Evolutionary conservation across 2,329 filamentous ascomycete genomes (phyloP).

Genomic region (Paramyrothecium roridum): DNA sequence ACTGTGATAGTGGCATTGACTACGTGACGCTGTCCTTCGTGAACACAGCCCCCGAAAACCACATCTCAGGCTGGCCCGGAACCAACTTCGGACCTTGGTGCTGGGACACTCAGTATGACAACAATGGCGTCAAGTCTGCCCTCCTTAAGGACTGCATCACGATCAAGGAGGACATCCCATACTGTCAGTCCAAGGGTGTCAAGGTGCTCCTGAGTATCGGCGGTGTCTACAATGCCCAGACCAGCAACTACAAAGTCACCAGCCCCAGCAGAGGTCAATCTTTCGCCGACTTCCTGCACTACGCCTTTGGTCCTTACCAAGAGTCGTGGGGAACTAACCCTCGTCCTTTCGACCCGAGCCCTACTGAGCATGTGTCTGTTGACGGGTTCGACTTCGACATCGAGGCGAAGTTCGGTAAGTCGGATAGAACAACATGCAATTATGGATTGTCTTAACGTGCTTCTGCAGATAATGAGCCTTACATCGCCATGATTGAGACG

Average conservation of each 20-base stretch:
- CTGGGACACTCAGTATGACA: slow-evolving; percentile 19
- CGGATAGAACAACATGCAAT: neutral
- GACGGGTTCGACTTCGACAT: slow-evolving; percentile 43
- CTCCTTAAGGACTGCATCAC: slow-evolving; percentile 30
- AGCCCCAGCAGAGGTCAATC: slow-evolving; percentile 23
- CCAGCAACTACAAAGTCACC: slow-evolving; percentile 30
- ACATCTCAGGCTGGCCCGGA: slow-evolving; percentile 28
- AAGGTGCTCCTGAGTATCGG: slow-evolving; percentile 42
- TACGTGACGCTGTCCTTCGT: slow-evolving; percentile 36
- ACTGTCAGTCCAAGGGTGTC: slow-evolving; percentile 37
- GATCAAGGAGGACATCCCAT: slow-evolving; percentile 35
- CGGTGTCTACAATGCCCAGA: slow-evolving; percentile 20
- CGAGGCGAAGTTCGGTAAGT: slow-evolving; percentile 28
- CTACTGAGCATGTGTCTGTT: slow-evolving; percentile 21
- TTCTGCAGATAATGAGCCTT: slow-evolving; percentile 27
- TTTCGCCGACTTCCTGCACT: slow-evolving; percentile 36
- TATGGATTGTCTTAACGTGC: neutral
- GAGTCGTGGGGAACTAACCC: slow-evolving; percentile 22
- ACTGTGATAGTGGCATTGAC: slow-evolving; percentile 33
- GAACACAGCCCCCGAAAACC: slow-evolving; percentile 32
- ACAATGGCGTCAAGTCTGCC: slow-evolving; percentile 17
- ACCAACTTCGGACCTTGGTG: slow-evolving; percentile 39
- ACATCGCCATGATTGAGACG: slow-evolving; percentile 33
- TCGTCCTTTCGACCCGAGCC: slow-evolving; percentile 33
- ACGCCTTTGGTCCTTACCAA: slow-evolving; percentile 34